phyloP scores from a whole-genome alignment of 306 rosid genomes.

The Trifolium fragiferum region DNA sequence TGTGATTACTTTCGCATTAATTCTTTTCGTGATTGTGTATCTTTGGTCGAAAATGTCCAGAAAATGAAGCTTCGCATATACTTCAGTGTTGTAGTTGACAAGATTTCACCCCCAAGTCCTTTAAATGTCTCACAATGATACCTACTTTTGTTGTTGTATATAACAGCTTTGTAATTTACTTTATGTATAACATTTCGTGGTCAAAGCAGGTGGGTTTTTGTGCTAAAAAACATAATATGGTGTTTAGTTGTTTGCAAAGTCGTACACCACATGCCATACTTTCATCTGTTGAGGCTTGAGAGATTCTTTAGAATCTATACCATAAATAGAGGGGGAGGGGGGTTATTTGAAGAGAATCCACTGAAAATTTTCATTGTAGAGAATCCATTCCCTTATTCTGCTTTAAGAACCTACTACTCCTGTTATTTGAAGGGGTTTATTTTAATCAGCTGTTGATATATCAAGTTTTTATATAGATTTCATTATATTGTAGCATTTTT shows the following conservation, averaged over 20 bases:
- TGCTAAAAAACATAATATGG: conserved; percentile 10
- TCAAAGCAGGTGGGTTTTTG: conserved; percentile 11
- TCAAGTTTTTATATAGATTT: too few species aligned
- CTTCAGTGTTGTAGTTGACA: conserved; percentile 33
- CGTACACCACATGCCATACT: neutral
- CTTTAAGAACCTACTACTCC: too few species aligned
- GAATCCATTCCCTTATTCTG: too few species aligned
- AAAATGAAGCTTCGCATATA: conserved; percentile 46
- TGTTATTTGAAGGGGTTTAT: too few species aligned
- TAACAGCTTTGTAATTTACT: conserved; percentile 37
- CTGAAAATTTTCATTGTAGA: too few species aligned
- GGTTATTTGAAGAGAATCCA: too few species aligned
- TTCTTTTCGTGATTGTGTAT: conserved; percentile 71
- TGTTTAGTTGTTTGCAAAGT: neutral
- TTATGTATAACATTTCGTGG: neutral
- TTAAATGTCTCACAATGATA: conserved; percentile 25
- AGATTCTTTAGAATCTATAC: neutral
- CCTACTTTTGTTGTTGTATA: conserved; percentile 47
- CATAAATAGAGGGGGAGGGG: too few species aligned
- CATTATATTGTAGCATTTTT: too few species aligned
- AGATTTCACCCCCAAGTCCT: neutral
- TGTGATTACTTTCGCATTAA: conserved; percentile 68
- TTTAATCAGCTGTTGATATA: too few species aligned
- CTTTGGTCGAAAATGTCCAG: conserved; percentile 78
- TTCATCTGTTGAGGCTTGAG: neutral